Evolutionary conservation across 108 stramenopile species (phyloP), one percentile per base, ranked within the genome.

Genomic region (Fragilaria radians): DNA sequence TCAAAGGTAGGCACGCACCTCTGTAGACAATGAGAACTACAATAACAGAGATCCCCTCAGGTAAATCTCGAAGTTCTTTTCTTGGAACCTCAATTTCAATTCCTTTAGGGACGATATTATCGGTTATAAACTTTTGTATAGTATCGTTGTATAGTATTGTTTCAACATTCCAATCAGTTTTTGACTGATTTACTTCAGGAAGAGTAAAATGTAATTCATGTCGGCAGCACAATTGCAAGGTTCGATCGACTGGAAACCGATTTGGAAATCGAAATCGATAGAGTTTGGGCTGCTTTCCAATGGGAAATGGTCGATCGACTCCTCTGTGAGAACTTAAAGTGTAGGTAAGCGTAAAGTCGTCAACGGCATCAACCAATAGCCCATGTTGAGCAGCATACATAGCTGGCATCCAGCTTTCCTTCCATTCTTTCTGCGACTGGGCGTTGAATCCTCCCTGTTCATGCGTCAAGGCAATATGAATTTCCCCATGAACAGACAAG

Each of bases 21-120:
- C 82, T 80, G 34, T 91, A 91, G 25, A 77, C 81, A 28, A 91
- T 47, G 17, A 91, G 63, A 70, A 86, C 87, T 14, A 78, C 74
- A 33, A 88, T 57, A 23, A 58, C 17, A 61, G 54, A 27, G 29
- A 46, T 52, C 72, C 58, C 18, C 52, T 76, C 78, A 32, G 49
- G 29, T 9, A 46, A 21, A 22, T 65, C 54, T 22, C 74, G 32
- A 32, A 84, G 55, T 36, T 74, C 48, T 30, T 83, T 32, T n/a
- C 70, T 57, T 22, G 79, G 79, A 23, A 91, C 70, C 49, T 88
- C 80, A n/a, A 80, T 72, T 7, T 76, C 55, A 24, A 91, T 72
- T 4, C 89, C 89, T 4, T 77, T 57, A 1, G 82, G 83, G 18
- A 82, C 73, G 23, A 78, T 63, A 4, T 7, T 11, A 42, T 49